Evolutionary conservation across 164 flowering plant species (phyloP), one percentile per base, ranked within the genome.

Genomic region (Platanus orientalis): DNA sequence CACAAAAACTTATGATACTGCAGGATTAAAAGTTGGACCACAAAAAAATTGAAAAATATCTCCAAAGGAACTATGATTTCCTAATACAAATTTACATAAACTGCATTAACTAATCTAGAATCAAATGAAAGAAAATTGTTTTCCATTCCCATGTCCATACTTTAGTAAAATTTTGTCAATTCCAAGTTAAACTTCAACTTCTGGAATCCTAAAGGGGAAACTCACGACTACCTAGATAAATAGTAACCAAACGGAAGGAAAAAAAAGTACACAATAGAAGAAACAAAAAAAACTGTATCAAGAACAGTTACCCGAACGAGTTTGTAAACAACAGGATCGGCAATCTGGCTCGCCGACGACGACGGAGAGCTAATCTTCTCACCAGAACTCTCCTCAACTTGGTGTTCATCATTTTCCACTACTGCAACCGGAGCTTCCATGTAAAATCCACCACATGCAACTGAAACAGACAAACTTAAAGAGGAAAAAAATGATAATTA

Each of bases 301-400:
- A 39, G 9, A 34, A 27, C 3, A 48, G 6, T 54, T 81, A 87
- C 94, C 84, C 89, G 82, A 44, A 85, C 95, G 67, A 87, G 90
- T 80, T 84, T 79, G 73, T 88, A 88, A 6, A 85, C 86, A 57
- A 88, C 86, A 6, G 91, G 89, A 65, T 88, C 81, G 4, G 84
- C 71, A 68, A 66, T 57, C 64, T 75, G 64, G 72, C 70, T 71
- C 2, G 71, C 64, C 10, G 81, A 68, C 58, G 77, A 72, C 6
- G 67, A 25, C 9, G 61, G 21, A 9, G 80, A 66, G 63, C 57
- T 44, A 57, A 53, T 61, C 28, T 69, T 71, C 21, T 40, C 74
- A 57, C 48, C 70, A 27, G 55, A 57, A 54, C 39, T 62, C 30
- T 78, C 79, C 51, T 71, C 71, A 40, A 61, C 26, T 48, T 51